phyloP scores from a whole-genome alignment of 306 rosid species.

The Lablab purpureus region DNA sequence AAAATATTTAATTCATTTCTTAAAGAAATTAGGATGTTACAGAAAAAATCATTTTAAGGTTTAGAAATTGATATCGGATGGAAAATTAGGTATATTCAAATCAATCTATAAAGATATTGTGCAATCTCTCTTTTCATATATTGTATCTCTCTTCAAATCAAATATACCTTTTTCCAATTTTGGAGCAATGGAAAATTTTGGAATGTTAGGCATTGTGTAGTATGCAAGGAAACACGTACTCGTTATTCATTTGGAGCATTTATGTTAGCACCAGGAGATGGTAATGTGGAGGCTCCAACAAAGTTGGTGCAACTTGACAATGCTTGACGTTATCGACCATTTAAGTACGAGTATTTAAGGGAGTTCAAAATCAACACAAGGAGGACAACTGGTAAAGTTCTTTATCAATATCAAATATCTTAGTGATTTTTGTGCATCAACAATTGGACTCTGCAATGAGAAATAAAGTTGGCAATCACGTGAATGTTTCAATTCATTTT shows the following conservation, averaged over 20 bases:
- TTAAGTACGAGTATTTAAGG: background rate
- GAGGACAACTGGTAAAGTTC: background rate
- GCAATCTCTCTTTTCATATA: too few species aligned
- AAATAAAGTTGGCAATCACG: background rate
- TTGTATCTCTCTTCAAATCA: too few species aligned
- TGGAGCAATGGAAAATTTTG: conserved; percentile 50
- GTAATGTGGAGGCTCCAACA: background rate
- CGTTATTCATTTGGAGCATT: conserved; percentile 34
- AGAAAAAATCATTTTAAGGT: too few species aligned
- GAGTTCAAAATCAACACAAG: background rate
- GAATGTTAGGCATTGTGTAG: conserved; percentile 53
- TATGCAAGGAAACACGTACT: conserved; percentile 43
- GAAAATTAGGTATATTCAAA: too few species aligned
- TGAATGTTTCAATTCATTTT: background rate
- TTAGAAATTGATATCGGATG: too few species aligned
- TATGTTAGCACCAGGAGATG: conserved; percentile 47
- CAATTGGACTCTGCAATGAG: background rate
- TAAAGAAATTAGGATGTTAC: too few species aligned
- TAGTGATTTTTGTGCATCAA: background rate
- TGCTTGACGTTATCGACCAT: background rate
- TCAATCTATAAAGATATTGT: too few species aligned
- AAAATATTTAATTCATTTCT: too few species aligned
- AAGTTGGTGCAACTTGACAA: conserved; percentile 45
- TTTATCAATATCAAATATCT: background rate
- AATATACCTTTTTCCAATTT: background rate